phyloP scores from a whole-genome alignment of 2,329 filamentous ascomycete species.

The Pleoardoris graminearum region DNA sequence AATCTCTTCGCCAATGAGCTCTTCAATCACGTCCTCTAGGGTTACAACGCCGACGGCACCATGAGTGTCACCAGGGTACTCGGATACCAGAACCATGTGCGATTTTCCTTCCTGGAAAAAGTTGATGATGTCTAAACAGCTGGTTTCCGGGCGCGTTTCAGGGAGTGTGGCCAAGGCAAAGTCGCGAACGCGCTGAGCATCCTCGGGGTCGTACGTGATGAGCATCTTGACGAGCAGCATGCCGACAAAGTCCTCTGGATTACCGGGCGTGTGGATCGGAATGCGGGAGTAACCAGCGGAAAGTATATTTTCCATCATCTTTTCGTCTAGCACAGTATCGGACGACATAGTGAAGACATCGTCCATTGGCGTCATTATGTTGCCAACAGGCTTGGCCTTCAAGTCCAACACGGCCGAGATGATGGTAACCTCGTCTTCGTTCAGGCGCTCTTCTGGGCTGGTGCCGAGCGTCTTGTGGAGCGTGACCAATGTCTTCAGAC shows the following conservation, averaged over 20 bases:
- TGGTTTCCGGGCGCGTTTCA: constrained; percentile 92
- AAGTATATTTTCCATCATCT: constrained; percentile 91
- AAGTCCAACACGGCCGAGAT: constrained; percentile 95
- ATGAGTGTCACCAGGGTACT: constrained; percentile 84
- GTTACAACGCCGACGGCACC: constrained; percentile 94
- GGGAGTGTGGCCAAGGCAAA: constrained; percentile 93
- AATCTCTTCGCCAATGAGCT: constrained; percentile 98
- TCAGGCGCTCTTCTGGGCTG: constrained; percentile 80
- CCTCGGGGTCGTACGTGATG: constrained; percentile 97
- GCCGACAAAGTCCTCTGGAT: constrained; percentile 85
- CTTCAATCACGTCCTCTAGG: constrained; percentile 96
- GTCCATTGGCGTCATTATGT: constrained; percentile 98
- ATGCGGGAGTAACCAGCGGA: constrained; percentile 95
- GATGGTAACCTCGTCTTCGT: constrained; percentile 97
- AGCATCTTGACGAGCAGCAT: constrained; percentile 99
- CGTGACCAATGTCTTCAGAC: constrained; percentile 92
- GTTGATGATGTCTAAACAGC: constrained; percentile 97
- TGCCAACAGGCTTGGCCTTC: constrained; percentile 92
- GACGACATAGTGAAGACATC: constrained; percentile 98
- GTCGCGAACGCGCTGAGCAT: constrained; percentile 81
- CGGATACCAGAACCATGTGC: constrained; percentile 96
- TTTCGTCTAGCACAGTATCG: constrained; percentile 88
- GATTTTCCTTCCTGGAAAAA: constrained; percentile 99
- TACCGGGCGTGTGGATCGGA: constrained; percentile 86
- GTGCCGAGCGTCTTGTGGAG: constrained; percentile 90